A percentile compares a stretch with the other conserved stretches of the same genome.
These are phyloP conservation scores for Aureobasidium sp. DNA, from an alignment of 2,329 filamentous ascomycete species.

Conservation along the genomic window DNA sequence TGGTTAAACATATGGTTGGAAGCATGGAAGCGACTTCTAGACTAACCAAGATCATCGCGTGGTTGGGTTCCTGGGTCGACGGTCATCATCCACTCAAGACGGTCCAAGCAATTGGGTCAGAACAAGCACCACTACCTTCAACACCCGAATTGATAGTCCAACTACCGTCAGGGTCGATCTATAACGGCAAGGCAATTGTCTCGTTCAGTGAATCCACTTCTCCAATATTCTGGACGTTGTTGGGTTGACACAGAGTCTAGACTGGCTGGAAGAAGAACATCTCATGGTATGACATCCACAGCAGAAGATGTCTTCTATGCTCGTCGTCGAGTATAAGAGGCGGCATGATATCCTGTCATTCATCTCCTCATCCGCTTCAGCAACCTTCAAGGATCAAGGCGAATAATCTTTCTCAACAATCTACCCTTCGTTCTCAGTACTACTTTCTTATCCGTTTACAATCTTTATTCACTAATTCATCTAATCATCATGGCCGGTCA, in stretches of 20 bases:
- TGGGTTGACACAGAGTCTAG: not conserved
- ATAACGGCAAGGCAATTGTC: not conserved
- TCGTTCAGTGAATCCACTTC: not conserved
- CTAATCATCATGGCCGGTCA: slow-evolving; percentile 1
- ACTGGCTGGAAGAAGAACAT: not conserved
- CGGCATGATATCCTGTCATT: not conserved
- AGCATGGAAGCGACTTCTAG: not conserved
- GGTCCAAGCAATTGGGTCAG: not conserved
- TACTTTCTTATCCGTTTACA: not conserved
- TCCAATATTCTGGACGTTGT: not conserved
- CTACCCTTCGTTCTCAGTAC: not conserved
- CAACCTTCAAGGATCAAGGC: not conserved
- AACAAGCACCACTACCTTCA: not conserved
- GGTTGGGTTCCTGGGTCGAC: not conserved
- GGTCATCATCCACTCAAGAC: not conserved
- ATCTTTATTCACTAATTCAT: not conserved
- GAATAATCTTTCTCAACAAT: not conserved
- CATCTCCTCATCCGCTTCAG: not conserved
- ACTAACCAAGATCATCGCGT: not conserved
- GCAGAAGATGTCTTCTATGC: not conserved
- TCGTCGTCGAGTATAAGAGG: not conserved
- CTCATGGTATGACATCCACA: not conserved
- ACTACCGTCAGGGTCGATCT: not conserved
- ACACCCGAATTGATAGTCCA: not conserved
- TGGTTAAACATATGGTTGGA: not conserved